Evolutionary conservation across 371 early-diverging fungal species (phyloP), one percentile per base, ranked within the genome.

Genomic region (Saksenaea vasiformis): DNA sequence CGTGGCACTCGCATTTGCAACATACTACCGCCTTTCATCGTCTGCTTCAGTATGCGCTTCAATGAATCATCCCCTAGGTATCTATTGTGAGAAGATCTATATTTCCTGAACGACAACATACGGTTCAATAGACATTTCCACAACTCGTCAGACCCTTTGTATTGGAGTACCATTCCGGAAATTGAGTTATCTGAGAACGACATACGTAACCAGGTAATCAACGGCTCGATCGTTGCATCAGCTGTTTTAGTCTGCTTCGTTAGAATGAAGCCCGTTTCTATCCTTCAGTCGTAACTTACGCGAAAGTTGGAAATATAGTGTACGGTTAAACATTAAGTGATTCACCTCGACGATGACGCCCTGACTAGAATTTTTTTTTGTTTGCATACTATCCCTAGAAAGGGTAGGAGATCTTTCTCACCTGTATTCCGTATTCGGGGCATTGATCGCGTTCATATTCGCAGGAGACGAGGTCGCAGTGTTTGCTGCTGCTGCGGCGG

Each of bases 191-290:
- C 82, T 54, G 73, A 69, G 61, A 76, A 82, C 3, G 82, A 79
- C 14, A 78, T 61, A 37, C 78, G 67, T 55, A 82, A 60, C 67
- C 82, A 79, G 31, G 74, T 73, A 34, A 82, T 61, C 58, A 82
- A 61, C 5, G 82, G 82, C n/a, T 82, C 82, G 62, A 82, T 82
- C 3, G 82, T 82, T 1, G 79, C 82, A 62, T 82, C 79, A 27
- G 73, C 82, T 82, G 64, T 0, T 24, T 15, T n/a, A 55, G 17
- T 15, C 5, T 53, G 11, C 19, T 22, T 26, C 5, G 35, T 31
- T 10, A 43, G 17, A 57, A 35, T 19, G 47, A 26, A 27, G 22
- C 10, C n/a, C 51, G 11, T 10, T 2, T 7, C 17, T 3, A 10
- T 47, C 0, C 22, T 22, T 10, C 27, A 47, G 11, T 7, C 31